Percentiles rank a stretch among this genome's conserved stretches.
Conservation (phyloP, 2,329 filamentous ascomycete species). For the Diaporthe vexans region DNA sequence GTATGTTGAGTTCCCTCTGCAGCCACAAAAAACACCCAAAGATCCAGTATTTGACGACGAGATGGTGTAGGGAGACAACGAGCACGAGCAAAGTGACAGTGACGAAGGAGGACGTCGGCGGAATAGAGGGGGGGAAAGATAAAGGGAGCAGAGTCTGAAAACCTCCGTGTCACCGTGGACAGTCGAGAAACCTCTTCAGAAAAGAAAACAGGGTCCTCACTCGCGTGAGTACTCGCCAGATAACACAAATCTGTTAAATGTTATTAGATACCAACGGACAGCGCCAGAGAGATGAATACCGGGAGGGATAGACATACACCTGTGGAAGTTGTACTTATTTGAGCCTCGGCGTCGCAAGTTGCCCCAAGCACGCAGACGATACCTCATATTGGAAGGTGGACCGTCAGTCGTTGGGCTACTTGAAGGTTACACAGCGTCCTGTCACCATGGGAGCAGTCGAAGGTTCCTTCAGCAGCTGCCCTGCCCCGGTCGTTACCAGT, state of each 20-base stretch:
- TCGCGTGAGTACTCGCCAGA: slow-evolving; percentile 19
- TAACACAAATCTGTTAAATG: slow-evolving; percentile 24
- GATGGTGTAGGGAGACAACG: not conserved
- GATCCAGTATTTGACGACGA: not conserved
- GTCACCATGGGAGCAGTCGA: slow-evolving; percentile 33
- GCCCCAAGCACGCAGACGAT: slow-evolving; percentile 17
- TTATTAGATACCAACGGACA: slow-evolving; percentile 27
- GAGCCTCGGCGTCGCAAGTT: slow-evolving; percentile 20
- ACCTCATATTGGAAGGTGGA: slow-evolving; percentile 24
- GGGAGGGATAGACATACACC: slow-evolving; percentile 23
- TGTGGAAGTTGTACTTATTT: slow-evolving; percentile 26
- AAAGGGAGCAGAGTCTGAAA: slow-evolving; percentile 18
- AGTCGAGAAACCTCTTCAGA: slow-evolving; percentile 14
- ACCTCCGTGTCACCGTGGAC: slow-evolving; percentile 7
- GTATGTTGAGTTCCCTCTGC: slow-evolving; percentile 15
- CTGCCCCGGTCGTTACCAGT: slow-evolving; percentile 25
- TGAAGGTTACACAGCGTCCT: slow-evolving; percentile 37
- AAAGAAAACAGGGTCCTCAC: slow-evolving; percentile 4
- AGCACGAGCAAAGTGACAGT: not conserved
- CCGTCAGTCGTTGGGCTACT: slow-evolving; percentile 23
- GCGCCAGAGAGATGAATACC: slow-evolving; percentile 24
- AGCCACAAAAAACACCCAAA: not conserved
- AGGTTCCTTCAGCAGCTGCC: slow-evolving; percentile 25
- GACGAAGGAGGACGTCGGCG: not conserved
- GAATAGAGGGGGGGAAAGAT: not conserved